Percentiles rank a stretch among this genome's conserved stretches.
phyloP scores from a whole-genome alignment of 2,329 filamentous ascomycete genomes.

The Ophiognomonia clavigignenti-juglandacearum region DNA sequence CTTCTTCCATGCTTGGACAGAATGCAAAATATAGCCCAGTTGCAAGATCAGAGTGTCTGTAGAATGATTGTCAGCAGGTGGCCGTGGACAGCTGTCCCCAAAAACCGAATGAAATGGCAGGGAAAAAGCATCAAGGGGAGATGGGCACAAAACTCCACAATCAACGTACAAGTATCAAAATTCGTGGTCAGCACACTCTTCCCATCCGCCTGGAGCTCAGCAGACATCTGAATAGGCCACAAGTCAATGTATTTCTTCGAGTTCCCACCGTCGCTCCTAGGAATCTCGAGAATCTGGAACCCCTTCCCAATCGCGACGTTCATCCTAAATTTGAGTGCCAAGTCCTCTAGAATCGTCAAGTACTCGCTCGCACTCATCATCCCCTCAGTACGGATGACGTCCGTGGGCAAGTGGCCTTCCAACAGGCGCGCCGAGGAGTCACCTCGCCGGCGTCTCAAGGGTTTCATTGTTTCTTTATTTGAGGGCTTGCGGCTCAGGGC shows the following conservation, averaged over 20 bases:
- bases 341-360: conserved; percentile 76
- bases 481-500: not conserved
- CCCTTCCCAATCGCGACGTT: conserved; percentile 83
- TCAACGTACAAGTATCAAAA: conserved; percentile 90
- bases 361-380: conserved; percentile 70
- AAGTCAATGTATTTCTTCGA: conserved; percentile 78
- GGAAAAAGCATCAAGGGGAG: too few species aligned
- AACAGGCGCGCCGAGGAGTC: conserved; percentile 53
- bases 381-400: conserved; percentile 61
- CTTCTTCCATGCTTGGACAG: conserved; percentile 74
- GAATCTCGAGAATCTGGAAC: conserved; percentile 72
- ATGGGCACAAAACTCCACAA: too few species aligned
- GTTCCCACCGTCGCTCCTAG: conserved; percentile 51
- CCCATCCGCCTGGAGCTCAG: conserved; percentile 65
- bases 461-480: too few species aligned
- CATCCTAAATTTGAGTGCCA: conserved; percentile 70
- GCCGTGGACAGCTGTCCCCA: too few species aligned
- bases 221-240: conserved; percentile 93
- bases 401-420: conserved; percentile 60
- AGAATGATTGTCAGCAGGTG: too few species aligned
- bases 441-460: conserved; percentile 38
- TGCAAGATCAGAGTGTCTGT: conserved; percentile 81
- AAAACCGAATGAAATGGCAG: too few species aligned
- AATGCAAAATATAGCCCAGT: conserved; percentile 77
- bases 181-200: conserved; percentile 75